Conservation (phyloP, 345 rosid genomes). For the Euphorbia tirucalli region DNA sequence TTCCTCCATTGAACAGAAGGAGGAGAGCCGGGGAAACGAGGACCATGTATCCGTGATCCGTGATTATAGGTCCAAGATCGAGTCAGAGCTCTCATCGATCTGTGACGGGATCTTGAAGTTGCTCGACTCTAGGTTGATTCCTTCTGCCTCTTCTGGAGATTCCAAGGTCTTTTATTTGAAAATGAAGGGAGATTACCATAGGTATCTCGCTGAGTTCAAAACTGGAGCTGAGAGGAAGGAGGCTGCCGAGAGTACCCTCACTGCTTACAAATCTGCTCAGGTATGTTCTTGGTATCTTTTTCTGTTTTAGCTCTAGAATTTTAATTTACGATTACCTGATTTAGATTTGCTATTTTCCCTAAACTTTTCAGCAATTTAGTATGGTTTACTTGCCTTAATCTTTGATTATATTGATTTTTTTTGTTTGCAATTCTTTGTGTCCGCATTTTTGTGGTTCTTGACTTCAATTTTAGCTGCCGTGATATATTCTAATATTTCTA, state of each 20-base stretch:
- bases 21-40: conserved; percentile 91
- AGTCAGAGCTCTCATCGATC: conserved; percentile 67
- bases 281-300: conserved; percentile 24
- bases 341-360: background rate
- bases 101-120: conserved; percentile 82
- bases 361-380: background rate
- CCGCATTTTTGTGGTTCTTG: background rate
- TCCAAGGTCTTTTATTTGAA: conserved; percentile 84
- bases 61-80: conserved; percentile 79
- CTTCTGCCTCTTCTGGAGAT: conserved; percentile 67
- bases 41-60: conserved; percentile 78
- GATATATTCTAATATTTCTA: background rate
- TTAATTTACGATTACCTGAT: background rate
- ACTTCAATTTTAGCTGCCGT: background rate
- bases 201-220: conserved; percentile 88
- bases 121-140: conserved; percentile 67
- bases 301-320: too few relatives aligned
- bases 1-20: conserved; percentile 87
- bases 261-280: conserved; percentile 91
- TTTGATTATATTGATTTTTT: too few relatives aligned
- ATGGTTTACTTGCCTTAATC: background rate
- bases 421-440: background rate
- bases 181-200: conserved; percentile 92
- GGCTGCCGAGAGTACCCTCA: conserved; percentile 79
- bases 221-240: conserved; percentile 79